phyloP scores from a whole-genome alignment of 352 stramenopile genomes.

The Pythium myriotylum region DNA sequence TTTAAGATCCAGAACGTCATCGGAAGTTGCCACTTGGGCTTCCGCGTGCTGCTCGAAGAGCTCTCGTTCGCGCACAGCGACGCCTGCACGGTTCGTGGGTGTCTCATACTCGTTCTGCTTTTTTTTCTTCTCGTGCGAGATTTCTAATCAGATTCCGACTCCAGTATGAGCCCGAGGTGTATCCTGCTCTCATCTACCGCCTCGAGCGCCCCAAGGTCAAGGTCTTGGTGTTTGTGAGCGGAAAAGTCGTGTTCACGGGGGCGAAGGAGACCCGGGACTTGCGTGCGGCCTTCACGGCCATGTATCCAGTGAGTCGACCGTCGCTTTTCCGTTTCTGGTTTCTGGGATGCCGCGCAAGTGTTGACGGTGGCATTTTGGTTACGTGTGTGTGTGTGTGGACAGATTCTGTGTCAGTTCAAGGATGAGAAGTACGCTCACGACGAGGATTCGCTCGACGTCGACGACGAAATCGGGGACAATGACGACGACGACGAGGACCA shows the following conservation, averaged over 20 bases:
- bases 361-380: neutral
- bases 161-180: slow-evolving; percentile 99
- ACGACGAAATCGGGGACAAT: slow-evolving; percentile 1
- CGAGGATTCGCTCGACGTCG: neutral
- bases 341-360: neutral
- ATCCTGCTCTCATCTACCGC: slow-evolving; percentile 98
- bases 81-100: slow-evolving; percentile 58
- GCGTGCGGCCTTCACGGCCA: slow-evolving; percentile 77
- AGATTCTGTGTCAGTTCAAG: slow-evolving; percentile 28
- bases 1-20: slow-evolving; percentile 90
- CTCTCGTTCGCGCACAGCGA: slow-evolving; percentile 79
- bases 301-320: slow-evolving; percentile 57
- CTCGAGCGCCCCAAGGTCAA: slow-evolving; percentile 96
- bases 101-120: no score
- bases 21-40: slow-evolving; percentile 65
- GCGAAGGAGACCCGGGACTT: slow-evolving; percentile 88
- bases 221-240: slow-evolving; percentile 98
- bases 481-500: slow-evolving; percentile 21
- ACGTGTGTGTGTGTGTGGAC: no score
- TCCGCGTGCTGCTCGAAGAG: slow-evolving; percentile 81
- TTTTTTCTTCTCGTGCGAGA: no score
- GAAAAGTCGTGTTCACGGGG: slow-evolving; percentile 97
- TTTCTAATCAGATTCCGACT: no score
- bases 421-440: slow-evolving; percentile 17
- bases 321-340: neutral